A percentile compares a stretch with the other conserved stretches of the same genome.
Evolutionary conservation across 495 filamentous ascomycete species (phyloP).

Genomic region (Hypoxylon trugodes): DNA sequence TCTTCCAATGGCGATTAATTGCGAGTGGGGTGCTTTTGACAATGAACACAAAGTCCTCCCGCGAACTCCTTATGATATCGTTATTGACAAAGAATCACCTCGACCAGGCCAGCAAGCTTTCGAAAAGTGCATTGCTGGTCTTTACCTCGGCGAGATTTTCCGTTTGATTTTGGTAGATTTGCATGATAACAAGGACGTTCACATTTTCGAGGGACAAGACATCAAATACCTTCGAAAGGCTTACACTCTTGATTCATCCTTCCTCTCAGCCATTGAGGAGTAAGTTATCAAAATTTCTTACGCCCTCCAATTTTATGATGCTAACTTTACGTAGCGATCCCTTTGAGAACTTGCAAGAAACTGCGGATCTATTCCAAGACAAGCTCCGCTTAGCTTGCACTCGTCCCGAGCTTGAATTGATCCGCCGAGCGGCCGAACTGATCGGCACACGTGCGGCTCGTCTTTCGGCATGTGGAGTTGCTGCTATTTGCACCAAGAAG

Average conservation of each 20-base stretch:
- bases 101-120: constrained; percentile 95
- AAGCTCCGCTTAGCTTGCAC: constrained; percentile 74
- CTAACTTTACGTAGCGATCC: constrained; percentile 69
- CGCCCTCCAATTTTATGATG: not conserved
- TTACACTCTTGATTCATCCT: constrained; percentile 89
- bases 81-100: constrained; percentile 91
- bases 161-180: constrained; percentile 88
- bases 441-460: constrained; percentile 95
- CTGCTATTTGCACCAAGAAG: constrained; percentile 96
- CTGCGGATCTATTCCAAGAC: constrained; percentile 76
- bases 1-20: constrained; percentile 96
- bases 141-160: constrained; percentile 96
- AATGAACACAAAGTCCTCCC: constrained; percentile 95
- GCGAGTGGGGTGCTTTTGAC: constrained; percentile 98
- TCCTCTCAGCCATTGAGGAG: constrained; percentile 95
- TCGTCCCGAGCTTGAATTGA: constrained; percentile 81
- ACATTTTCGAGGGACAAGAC: constrained; percentile 86
- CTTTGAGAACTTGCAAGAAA: constrained; percentile 91
- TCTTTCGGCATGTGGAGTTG: constrained; percentile 91
- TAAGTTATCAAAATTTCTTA: constrained; percentile 45
- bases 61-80: constrained; percentile 81
- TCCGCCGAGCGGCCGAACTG: constrained; percentile 86
- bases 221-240: constrained; percentile 78
- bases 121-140: constrained; percentile 97
- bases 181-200: constrained; percentile 74